Evolutionary conservation across 1,284 basidiomycete species (phyloP), one percentile per base, ranked within the genome.

Genomic region (Fomitopsis betulina): DNA sequence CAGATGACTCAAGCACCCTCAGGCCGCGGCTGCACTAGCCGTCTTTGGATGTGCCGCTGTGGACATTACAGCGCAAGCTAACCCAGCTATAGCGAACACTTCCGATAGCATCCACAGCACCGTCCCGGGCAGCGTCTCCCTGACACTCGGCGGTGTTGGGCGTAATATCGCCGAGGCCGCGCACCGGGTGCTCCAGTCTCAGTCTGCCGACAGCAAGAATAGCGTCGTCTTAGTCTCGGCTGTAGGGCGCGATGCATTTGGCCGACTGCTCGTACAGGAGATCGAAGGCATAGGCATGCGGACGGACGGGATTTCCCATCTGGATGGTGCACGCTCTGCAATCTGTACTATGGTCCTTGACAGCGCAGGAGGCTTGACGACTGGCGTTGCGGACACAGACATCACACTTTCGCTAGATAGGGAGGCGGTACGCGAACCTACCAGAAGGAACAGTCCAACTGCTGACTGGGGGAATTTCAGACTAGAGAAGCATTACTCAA

Each of bases 111-210:
- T 65, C 21, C 79, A 85, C 54, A 91, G 94, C 0, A 99, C 97
- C 0, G 81, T 82, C 7, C 93, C 94, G 0, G 97, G 96, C 9
- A 75, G 69, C 2, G 84, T 98, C 15, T 75, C 76, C 2, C 65
- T 96, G 30, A 84, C 90, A 0, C 77, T 93, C 0, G 97, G 97
- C 1, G 97, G 97, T 13, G 97, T 99, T 3, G 95, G 85, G 0
- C 85, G 96, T 25, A 99, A 99, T 70, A 86, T 99, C 51, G 93
- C 96, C 1, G 93, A 97, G 69, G 93, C 94, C 0, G 83, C 94
- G 2, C 84, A 91, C 65, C 81, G 89, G 23, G 69, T 88, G 8
- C 71, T 86, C 32, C 68, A 72, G 17, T 73, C 77, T 33, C 70
- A 68, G 47, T 71, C 73, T 25, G 64, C 73, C 25, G 65, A 65